Conservation (phyloP, 257 asterid species). For the Fraxinus anomala region DNA sequence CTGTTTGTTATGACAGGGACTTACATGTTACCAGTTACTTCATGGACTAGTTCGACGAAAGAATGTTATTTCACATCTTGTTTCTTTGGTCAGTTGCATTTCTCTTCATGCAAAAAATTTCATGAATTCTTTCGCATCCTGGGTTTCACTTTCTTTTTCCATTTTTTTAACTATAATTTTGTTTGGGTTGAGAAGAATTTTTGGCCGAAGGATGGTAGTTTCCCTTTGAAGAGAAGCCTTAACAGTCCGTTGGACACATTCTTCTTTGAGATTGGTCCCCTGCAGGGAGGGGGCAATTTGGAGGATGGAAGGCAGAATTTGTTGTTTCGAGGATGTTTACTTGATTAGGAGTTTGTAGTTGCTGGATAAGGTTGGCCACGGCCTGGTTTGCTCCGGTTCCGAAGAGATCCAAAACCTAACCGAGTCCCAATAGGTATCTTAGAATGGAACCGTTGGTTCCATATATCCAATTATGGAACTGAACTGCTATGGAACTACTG, state of each 20-base stretch:
- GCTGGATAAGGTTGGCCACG: background rate
- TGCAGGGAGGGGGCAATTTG: background rate
- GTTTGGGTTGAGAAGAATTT: constrained; percentile 17
- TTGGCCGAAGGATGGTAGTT: constrained; percentile 13
- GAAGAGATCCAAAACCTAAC: background rate
- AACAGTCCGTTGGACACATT: background rate
- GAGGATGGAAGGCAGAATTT: background rate
- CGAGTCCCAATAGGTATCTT: background rate
- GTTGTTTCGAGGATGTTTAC: background rate
- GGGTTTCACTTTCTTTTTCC: constrained; percentile 23
- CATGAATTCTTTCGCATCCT: background rate
- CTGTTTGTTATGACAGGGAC: constrained; percentile 56
- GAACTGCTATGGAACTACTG: background rate
- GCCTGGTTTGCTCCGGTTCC: background rate
- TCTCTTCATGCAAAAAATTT: constrained; percentile 18
- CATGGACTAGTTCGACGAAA: constrained; percentile 87
- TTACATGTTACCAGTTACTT: constrained; percentile 84
- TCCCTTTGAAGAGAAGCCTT: background rate
- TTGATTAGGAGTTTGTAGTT: background rate
- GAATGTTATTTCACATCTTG: constrained; percentile 66
- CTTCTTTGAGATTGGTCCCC: background rate
- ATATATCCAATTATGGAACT: background rate
- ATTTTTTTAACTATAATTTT: constrained; percentile 17
- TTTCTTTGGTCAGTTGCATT: constrained; percentile 69
- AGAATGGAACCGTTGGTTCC: background rate